Percentiles rank a stretch among this genome's conserved stretches.
Conservation (phyloP, 1,284 basidiomycete species). For the Trichosporon asahii region DNA sequence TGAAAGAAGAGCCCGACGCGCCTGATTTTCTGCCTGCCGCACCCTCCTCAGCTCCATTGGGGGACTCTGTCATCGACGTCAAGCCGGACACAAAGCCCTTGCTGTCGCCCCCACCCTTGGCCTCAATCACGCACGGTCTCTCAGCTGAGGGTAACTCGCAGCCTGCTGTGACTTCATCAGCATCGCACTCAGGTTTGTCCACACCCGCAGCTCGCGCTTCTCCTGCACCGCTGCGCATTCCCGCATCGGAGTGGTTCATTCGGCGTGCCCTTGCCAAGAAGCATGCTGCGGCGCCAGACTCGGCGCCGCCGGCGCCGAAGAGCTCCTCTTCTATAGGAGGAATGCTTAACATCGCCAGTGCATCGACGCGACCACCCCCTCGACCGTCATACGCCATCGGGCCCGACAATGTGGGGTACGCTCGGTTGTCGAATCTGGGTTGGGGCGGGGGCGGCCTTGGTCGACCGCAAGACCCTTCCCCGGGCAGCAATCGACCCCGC, state of each 20-base stretch:
- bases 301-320: constrained; percentile 12
- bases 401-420: constrained; percentile 46
- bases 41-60: background rate
- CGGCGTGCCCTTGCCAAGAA: constrained; percentile 38
- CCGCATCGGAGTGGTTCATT: constrained; percentile 47
- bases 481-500: background rate
- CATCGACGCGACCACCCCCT: constrained; percentile 8
- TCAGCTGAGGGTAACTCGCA: background rate
- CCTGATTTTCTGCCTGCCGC: background rate
- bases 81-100: background rate
- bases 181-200: background rate
- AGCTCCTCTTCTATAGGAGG: constrained; percentile 31
- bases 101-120: background rate
- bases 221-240: constrained; percentile 28
- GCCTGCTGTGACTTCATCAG: background rate
- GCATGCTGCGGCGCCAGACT: constrained; percentile 1
- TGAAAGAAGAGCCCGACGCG: background rate
- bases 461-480: constrained; percentile 21
- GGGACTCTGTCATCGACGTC: background rate
- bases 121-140: background rate
- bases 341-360: constrained; percentile 31
- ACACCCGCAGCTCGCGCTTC: background rate
- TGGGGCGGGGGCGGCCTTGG: constrained; percentile 48
- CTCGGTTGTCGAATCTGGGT: constrained; percentile 37
- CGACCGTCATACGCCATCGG: constrained; percentile 40